These are phyloP conservation scores for Dendryphion nanum DNA, from an alignment of 2,329 filamentous ascomycete species.

Conservation along the genomic window DNA sequence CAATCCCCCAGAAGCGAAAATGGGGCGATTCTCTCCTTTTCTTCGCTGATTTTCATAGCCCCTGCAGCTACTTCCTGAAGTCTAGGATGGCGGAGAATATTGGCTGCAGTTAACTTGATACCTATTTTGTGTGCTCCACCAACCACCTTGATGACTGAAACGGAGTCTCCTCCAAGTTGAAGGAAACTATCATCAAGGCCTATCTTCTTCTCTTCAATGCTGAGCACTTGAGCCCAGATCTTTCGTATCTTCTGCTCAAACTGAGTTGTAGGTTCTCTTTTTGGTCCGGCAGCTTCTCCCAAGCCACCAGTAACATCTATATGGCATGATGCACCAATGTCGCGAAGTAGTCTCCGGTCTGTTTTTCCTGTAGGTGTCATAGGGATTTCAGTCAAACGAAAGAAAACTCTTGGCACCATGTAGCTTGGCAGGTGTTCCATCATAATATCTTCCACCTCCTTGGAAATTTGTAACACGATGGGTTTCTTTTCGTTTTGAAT, in stretches of 20 bases:
- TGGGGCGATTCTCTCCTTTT: not conserved
- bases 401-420: not conserved
- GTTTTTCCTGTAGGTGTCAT: not conserved
- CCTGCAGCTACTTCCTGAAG: too few species aligned
- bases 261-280: not conserved
- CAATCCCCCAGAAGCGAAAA: not conserved
- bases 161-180: slow-evolving; percentile 4
- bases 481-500: too few species aligned
- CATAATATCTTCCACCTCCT: too few species aligned
- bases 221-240: slow-evolving; percentile 3
- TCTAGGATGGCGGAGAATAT: not conserved
- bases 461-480: too few species aligned
- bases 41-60: too few species aligned
- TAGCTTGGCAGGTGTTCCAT: slow-evolving; percentile 1
- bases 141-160: slow-evolving; percentile 3
- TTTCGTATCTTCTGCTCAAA: slow-evolving; percentile 1
- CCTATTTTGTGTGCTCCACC: not conserved
- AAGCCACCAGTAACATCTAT: not conserved
- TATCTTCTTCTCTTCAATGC: slow-evolving; percentile 1
- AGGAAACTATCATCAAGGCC: slow-evolving; percentile 6
- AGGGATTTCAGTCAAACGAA: not conserved
- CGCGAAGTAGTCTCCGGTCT: not conserved
- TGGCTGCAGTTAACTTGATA: not conserved
- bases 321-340: not conserved
- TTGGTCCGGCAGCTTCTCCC: not conserved